These are phyloP conservation scores for Oryza rufipogon DNA, from an alignment of 176 grass and related monocot genomes.

Conservation along the genomic window DNA sequence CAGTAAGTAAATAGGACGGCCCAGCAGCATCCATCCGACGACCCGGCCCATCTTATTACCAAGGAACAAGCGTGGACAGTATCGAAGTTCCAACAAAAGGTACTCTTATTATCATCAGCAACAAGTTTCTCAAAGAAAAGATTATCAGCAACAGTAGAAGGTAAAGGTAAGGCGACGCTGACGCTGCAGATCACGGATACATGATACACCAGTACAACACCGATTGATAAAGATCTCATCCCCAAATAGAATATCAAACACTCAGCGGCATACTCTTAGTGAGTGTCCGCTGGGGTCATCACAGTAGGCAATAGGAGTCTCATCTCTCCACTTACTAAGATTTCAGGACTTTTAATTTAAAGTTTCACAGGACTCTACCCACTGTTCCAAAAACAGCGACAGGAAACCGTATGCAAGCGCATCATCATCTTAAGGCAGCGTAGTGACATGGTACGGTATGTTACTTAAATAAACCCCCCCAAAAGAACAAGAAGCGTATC, in stretches of 20 bases:
- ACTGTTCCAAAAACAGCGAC: conserved; percentile 40
- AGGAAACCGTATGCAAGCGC: conserved; percentile 25
- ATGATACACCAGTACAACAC: not conserved
- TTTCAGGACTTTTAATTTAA: conserved; percentile 17
- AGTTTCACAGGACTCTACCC: conserved; percentile 36
- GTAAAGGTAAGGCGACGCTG: not conserved
- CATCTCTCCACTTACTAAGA: conserved; percentile 39
- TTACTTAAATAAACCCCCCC: conserved; percentile 21
- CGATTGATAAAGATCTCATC: not conserved
- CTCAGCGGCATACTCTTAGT: not conserved
- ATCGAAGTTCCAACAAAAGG: not conserved
- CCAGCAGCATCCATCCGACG: too few relatives aligned
- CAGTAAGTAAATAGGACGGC: not conserved
- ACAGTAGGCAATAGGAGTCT: not conserved
- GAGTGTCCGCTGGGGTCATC: not conserved
- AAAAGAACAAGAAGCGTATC: conserved; percentile 27
- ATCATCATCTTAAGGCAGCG: conserved; percentile 34
- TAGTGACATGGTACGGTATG: conserved; percentile 5
- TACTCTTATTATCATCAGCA: not conserved
- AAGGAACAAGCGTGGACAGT: not conserved
- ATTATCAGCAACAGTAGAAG: not conserved
- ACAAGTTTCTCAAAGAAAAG: not conserved
- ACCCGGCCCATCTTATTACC: not conserved
- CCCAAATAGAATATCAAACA: not conserved
- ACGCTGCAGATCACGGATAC: not conserved